Evolutionary conservation across 202 grass and related monocot species (phyloP).

Genomic region (Panicum hallii): DNA sequence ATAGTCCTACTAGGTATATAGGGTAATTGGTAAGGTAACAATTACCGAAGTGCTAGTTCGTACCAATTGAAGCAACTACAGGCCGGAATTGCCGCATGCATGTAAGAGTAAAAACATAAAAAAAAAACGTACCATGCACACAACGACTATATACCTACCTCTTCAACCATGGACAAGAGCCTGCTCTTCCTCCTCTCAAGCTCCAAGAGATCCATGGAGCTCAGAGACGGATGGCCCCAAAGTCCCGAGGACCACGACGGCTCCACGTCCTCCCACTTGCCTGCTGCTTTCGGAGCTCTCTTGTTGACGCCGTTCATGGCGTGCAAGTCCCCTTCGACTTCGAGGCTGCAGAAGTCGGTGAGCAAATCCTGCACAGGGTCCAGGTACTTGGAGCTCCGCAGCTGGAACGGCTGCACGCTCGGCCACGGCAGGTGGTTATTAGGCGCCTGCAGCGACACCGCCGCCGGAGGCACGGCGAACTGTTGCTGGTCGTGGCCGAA

Average conservation of each 20-base stretch:
- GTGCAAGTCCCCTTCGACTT: conserved; percentile 44
- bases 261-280: conserved; percentile 47
- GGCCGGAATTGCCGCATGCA: too few relatives aligned
- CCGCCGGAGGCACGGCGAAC: neutral
- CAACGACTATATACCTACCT: conserved; percentile 51
- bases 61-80: too few relatives aligned
- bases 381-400: conserved; percentile 60
- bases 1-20: too few relatives aligned
- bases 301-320: conserved; percentile 37
- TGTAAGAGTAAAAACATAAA: too few relatives aligned
- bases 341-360: conserved; percentile 64
- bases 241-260: conserved; percentile 25
- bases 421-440: neutral
- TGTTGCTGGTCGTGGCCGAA: conserved; percentile 17
- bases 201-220: conserved; percentile 61
- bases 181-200: conserved; percentile 69
- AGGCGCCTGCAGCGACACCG: neutral
- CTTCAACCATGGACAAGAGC: conserved; percentile 73
- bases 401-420: conserved; percentile 48
- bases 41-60: too few relatives aligned
- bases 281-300: conserved; percentile 14
- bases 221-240: conserved; percentile 45
- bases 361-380: conserved; percentile 58
- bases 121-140: too few relatives aligned
- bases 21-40: too few relatives aligned